Evolutionary conservation across 306 rosid species (phyloP).

Genomic region (Cotoneaster glaucophyllus): DNA sequence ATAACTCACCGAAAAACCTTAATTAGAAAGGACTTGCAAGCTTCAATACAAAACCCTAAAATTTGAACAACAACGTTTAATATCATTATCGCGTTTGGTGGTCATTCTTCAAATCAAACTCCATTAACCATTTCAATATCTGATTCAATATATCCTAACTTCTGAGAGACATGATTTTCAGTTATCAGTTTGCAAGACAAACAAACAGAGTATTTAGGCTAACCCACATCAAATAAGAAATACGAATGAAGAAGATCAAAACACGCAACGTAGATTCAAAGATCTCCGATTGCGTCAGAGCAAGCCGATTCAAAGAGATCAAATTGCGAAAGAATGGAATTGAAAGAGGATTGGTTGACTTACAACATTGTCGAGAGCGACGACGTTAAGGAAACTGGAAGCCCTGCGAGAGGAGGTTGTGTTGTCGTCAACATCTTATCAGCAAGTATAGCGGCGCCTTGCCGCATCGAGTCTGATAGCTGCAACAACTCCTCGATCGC

Average conservation of each 20-base stretch:
- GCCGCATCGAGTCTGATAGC: slow-evolving; percentile 88
- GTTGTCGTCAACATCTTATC: slow-evolving; percentile 81
- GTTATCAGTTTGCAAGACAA: background rate
- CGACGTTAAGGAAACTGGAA: slow-evolving; percentile 86
- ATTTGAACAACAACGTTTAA: too few relatives aligned
- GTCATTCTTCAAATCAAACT: background rate
- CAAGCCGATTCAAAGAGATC: background rate
- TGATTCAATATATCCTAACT: background rate
- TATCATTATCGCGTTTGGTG: background rate
- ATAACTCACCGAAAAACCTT: too few relatives aligned
- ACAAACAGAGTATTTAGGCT: background rate
- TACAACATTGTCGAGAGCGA: slow-evolving; percentile 92
- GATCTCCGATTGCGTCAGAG: slow-evolving; percentile 2
- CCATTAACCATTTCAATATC: background rate
- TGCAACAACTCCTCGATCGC: slow-evolving; percentile 88
- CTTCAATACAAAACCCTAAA: too few relatives aligned
- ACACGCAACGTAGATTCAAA: slow-evolving; percentile 7
- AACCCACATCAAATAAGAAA: background rate
- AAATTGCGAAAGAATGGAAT: background rate
- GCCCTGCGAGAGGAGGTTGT: slow-evolving; percentile 54
- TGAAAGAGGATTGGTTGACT: slow-evolving; percentile 28
- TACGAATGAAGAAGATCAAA: background rate
- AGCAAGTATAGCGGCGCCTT: slow-evolving; percentile 78
- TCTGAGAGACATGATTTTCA: background rate
- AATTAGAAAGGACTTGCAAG: too few relatives aligned